A percentile compares a stretch with the other conserved stretches of the same genome.
Evolutionary conservation across 164 flowering plant genomes (phyloP).

Genomic region (Liquidambar formosana): DNA sequence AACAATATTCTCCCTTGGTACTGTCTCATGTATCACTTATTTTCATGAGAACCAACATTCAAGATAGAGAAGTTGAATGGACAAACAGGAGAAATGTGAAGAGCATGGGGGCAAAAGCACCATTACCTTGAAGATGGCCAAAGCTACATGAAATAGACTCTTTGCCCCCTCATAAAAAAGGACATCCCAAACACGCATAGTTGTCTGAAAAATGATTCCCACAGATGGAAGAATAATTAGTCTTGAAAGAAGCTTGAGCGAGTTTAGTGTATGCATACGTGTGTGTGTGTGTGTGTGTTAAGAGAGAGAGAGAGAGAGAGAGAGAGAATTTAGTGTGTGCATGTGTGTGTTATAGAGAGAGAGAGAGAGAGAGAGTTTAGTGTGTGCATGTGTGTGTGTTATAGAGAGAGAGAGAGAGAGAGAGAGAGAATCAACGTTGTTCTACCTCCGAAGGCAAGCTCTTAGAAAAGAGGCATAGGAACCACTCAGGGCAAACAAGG

Average conservation of each 20-base stretch:
- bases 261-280: constrained; percentile 3
- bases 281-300: no score
- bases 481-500: constrained; percentile 97
- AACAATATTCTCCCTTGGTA: background rate
- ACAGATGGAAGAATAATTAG: background rate
- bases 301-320: background rate
- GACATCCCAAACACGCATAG: constrained; percentile 95
- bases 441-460: constrained; percentile 97
- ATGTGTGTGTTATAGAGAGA: no score
- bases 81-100: background rate
- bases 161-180: constrained; percentile 94
- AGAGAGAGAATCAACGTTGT: background rate
- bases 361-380: background rate
- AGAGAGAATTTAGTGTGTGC: background rate
- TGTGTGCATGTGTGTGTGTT: no score
- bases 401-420: background rate
- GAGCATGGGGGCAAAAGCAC: background rate
- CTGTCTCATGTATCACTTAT: background rate
- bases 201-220: constrained; percentile 54
- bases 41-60: background rate
- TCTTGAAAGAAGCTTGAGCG: background rate
- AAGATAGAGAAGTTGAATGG: background rate
- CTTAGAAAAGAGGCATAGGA: constrained; percentile 90
- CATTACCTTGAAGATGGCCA: constrained; percentile 85
- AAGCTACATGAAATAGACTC: constrained; percentile 83